These are phyloP conservation scores for Wickerhamiella pararugosa DNA, from an alignment of 1,139 yeast species.

Conservation along the genomic window DNA sequence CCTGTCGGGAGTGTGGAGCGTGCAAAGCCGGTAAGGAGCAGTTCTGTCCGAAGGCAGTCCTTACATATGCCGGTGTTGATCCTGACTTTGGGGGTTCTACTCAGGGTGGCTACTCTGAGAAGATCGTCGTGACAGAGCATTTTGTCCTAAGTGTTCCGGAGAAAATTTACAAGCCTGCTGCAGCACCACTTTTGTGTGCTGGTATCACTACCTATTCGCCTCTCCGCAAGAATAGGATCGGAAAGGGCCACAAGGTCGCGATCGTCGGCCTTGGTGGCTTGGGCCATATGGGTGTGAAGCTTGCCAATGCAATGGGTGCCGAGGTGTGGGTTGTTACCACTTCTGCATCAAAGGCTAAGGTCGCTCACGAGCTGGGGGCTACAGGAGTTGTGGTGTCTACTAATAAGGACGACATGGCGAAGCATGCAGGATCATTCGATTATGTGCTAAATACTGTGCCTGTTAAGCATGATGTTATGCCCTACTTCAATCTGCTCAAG, in stretches of 20 bases:
- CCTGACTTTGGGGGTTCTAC: slow-evolving; percentile 57
- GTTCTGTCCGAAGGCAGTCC: slow-evolving; percentile 48
- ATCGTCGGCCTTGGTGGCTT: slow-evolving; percentile 53
- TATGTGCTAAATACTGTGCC: slow-evolving; percentile 20
- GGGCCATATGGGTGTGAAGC: slow-evolving; percentile 38
- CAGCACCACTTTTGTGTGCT: slow-evolving; percentile 55
- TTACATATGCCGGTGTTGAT: slow-evolving; percentile 61
- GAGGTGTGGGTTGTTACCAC: slow-evolving; percentile 36
- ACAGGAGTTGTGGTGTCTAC: background rate
- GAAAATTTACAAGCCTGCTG: slow-evolving; percentile 29
- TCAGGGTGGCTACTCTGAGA: slow-evolving; percentile 50
- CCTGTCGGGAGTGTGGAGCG: slow-evolving; percentile 60
- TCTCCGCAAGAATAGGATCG: slow-evolving; percentile 34
- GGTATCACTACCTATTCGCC: slow-evolving; percentile 53
- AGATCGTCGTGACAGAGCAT: slow-evolving; percentile 37
- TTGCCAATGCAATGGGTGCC: slow-evolving; percentile 39
- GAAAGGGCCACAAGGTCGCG: slow-evolving; percentile 35
- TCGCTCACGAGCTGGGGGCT: slow-evolving; percentile 35
- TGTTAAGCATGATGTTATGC: slow-evolving; percentile 16
- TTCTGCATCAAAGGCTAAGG: slow-evolving; percentile 29
- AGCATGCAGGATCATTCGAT: slow-evolving; percentile 13
- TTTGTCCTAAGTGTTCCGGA: slow-evolving; percentile 41
- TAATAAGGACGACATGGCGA: slow-evolving; percentile 7
- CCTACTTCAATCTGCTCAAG: slow-evolving; percentile 15
- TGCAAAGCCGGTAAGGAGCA: slow-evolving; percentile 57